phyloP scores from a whole-genome alignment of 1,284 basidiomycete genomes.

The Golubevia sp. region DNA sequence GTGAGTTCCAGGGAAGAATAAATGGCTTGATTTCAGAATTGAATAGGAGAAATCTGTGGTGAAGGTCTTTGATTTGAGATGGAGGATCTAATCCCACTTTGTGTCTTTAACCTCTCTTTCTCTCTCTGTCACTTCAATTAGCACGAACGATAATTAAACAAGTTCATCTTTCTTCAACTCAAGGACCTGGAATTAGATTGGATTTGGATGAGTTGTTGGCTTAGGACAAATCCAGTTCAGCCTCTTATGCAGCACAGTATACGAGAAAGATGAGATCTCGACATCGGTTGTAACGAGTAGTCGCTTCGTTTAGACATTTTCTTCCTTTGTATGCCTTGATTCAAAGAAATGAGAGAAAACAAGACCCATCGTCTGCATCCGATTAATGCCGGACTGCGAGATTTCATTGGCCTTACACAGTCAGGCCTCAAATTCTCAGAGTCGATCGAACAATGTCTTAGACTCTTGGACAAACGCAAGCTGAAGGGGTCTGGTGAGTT shows the following conservation, averaged over 20 bases:
- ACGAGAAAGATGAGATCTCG: too few species aligned
- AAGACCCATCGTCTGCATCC: too few species aligned
- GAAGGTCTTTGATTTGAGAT: not conserved
- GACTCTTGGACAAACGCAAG: too few species aligned
- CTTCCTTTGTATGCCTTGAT: too few species aligned
- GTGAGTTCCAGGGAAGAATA: not conserved
- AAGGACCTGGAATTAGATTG: slow-evolving; percentile 81
- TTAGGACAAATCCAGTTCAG: not conserved
- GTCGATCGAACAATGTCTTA: too few species aligned
- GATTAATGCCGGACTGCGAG: too few species aligned
- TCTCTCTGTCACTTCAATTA: slow-evolving; percentile 11
- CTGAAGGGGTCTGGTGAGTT: too few species aligned
- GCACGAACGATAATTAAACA: slow-evolving; percentile 59
- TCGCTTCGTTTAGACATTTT: too few species aligned
- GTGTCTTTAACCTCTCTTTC: not conserved
- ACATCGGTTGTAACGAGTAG: too few species aligned
- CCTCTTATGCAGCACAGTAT: not conserved
- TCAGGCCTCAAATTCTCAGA: too few species aligned
- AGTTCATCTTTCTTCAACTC: slow-evolving; percentile 79
- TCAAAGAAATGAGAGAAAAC: too few species aligned
- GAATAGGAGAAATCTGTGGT: slow-evolving; percentile 1
- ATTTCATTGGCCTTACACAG: too few species aligned
- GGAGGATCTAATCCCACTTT: not conserved
- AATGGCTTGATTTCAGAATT: slow-evolving; percentile 7
- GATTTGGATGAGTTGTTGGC: slow-evolving; percentile 13